Base-by-base conservation (phyloP, 2,329 filamentous ascomycete genomes). In the Didymella exigua region DNA sequence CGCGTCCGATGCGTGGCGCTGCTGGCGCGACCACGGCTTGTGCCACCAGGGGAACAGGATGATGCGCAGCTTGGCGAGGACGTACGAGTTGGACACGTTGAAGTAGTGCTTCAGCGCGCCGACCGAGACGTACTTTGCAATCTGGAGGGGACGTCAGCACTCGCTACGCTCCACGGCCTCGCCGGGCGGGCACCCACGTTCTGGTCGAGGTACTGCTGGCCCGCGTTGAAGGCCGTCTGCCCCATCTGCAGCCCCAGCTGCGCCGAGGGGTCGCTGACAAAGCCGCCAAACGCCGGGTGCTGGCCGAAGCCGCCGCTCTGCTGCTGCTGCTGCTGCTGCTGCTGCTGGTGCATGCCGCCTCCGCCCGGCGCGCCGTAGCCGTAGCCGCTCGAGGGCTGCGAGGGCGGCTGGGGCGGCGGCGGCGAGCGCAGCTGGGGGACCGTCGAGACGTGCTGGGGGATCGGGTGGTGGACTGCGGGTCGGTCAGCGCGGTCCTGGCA, bases 11-110 rank as follows among this genome's bases (percentile, higher is more conserved):
- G 59, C 31, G 49, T 87, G 88, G 65, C 52, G 88, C 82, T 96
- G 91, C 75, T 96, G 92, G 63, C 96, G 89, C 57, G 91, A 96
- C 95, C 95, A 99, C 5, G 93, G 93, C 79, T 93, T 93, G 77
- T 99, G 96, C 66, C 93, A 85, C 93, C 95, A 99, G 49, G 95
- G 95, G 77, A 98, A 96, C 58, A 99, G 87, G 55, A 99, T 93
- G 55, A 99, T 86, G 72, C 89, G 86, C 55, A 99, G 84, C 78
- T 99, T 99, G 78, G 89, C 91, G 72, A 96, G 82, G 72, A 99
- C 95, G 77, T 99, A 99, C 56, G 86, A 90, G 82, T 99, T 99
- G 64, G 93, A 96, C 61, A 99, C 95, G 78, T 98, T 97, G 81
- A 99, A 99, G 83, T 98, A 99, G 79, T 97, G 95, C 78, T 99